Conservation (phyloP, 495 filamentous ascomycete genomes). For the Penicillium herquei region DNA sequence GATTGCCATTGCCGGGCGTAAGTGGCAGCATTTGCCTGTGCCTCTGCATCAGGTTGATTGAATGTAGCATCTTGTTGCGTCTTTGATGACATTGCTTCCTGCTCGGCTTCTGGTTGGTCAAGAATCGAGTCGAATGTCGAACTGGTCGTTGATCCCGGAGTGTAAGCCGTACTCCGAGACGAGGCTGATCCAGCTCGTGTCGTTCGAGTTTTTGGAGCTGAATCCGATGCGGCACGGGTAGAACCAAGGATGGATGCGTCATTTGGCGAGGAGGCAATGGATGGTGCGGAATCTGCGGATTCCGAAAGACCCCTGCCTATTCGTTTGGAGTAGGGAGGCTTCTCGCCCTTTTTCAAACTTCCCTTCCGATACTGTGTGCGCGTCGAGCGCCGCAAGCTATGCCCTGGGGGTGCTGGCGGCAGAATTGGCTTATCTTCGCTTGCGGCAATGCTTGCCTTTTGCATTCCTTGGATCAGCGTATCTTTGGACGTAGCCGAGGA, state of each 20-base stretch:
- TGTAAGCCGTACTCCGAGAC: slow-evolving; percentile 19
- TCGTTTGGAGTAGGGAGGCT: slow-evolving; percentile 74
- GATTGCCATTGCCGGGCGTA: slow-evolving; percentile 44
- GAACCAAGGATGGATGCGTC: slow-evolving; percentile 57
- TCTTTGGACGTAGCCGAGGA: slow-evolving; percentile 51
- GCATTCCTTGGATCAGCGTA: slow-evolving; percentile 33
- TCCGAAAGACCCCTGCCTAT: slow-evolving; percentile 55
- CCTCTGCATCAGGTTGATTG: slow-evolving; percentile 8
- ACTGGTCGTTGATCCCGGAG: slow-evolving; percentile 19
- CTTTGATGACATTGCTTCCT: slow-evolving; percentile 5
- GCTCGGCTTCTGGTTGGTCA: slow-evolving; percentile 28
- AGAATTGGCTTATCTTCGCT: slow-evolving; percentile 88
- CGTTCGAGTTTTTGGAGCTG: slow-evolving; percentile 35
- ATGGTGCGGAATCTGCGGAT: slow-evolving; percentile 53
- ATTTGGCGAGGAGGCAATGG: slow-evolving; percentile 31
- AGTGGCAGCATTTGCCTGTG: slow-evolving; percentile 18
- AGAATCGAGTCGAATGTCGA: slow-evolving; percentile 30
- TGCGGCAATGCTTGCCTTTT: slow-evolving; percentile 48
- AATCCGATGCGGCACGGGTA: slow-evolving; percentile 73
- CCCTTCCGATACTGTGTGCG: slow-evolving; percentile 89
- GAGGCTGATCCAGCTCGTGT: slow-evolving; percentile 30
- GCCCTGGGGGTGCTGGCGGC: slow-evolving; percentile 66
- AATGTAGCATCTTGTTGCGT: slow-evolving; percentile 6
- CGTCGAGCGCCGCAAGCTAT: slow-evolving; percentile 82
- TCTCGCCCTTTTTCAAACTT: slow-evolving; percentile 76